Base-by-base conservation (phyloP, 2,329 filamentous ascomycete species). In the Pezicula carpinea region DNA sequence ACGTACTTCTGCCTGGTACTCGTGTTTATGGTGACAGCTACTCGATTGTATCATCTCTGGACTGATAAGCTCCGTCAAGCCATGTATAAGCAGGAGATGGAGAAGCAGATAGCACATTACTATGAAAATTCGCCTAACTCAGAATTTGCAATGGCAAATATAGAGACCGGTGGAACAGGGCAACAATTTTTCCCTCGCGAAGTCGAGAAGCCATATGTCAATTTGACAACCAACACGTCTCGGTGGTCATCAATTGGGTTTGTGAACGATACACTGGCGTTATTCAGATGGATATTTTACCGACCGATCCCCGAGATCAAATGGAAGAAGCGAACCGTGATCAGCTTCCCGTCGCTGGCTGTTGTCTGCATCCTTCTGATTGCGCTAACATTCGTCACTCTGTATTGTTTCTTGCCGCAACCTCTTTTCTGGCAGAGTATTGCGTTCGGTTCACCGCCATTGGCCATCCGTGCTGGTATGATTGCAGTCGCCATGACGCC, bases 1-100 rank as follows among this genome's bases (percentile, higher is more conserved):
- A 89, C 92, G 13, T 96, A 95, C 67, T 95, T 96, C 60, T 83
- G 86, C 44, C 66, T 95, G 41, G 80, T 83, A 43, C 66, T 96
- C 50, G 75, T 91, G 53, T 76, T 78, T 22, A 59, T 80, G 45
- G 82, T 91, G 4, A 70, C 86, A 10, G 60, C 85, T 10, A 73
- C 92, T 62, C 82, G 89, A 55, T 76, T 87, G 62, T 96, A 91
- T 75, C 87, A 96, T 66, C 83, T 86, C 57, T 96, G 89, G 85
- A 89, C 91, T 58, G 91, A 96, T 72, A 95, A 93, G 70, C 89
- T 95, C 55, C 82, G 91, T 56, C 87, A 91, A 56, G 91, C 89
- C 53, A 80, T 93, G 50, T 88, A 93, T 70, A 92, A 95, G 69
- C 84, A 93, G 62, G 82, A 89, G 63, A 76, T 88, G 58, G 76